Percentiles rank a stretch among this genome's conserved stretches.
Evolutionary conservation across 2,329 filamentous ascomycete genomes (phyloP).

Genomic region (Curvularia spicifera): DNA sequence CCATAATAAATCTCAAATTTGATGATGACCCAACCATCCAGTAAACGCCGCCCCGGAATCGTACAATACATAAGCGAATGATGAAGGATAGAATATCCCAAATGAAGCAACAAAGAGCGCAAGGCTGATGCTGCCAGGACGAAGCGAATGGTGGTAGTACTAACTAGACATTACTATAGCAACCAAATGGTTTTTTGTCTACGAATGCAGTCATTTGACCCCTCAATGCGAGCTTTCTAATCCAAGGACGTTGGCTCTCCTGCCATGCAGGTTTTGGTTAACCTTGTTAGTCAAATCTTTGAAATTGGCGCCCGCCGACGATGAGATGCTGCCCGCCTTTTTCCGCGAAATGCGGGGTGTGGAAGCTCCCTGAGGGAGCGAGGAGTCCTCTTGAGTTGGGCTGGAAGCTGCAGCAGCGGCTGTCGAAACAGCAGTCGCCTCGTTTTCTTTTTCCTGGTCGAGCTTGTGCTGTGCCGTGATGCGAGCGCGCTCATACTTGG

Average conservation of each 20-base stretch:
- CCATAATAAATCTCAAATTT: constrained; percentile 26
- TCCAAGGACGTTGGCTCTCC: constrained; percentile 54
- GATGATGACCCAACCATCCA: constrained; percentile 31
- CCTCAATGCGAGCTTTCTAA: constrained; percentile 52
- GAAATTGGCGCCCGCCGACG: constrained; percentile 50
- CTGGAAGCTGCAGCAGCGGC: constrained; percentile 23
- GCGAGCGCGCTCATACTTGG: constrained; percentile 64
- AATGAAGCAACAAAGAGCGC: constrained; percentile 15
- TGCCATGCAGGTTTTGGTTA: constrained; percentile 55
- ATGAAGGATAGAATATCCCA: constrained; percentile 9
- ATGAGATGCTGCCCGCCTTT: constrained; percentile 49
- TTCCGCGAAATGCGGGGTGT: constrained; percentile 52
- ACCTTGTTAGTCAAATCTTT: constrained; percentile 56
- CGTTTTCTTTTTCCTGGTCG: constrained; percentile 55
- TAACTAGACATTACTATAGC: constrained; percentile 46
- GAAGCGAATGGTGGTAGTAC: constrained; percentile 32
- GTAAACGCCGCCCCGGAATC: constrained; percentile 31
- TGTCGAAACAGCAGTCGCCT: constrained; percentile 22
- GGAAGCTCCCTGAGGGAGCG: constrained; percentile 37
- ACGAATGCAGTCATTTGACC: constrained; percentile 14
- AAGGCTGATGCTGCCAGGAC: constrained; percentile 14
- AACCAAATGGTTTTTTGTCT: constrained; percentile 24
- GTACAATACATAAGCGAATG: constrained; percentile 36
- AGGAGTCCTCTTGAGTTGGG: constrained; percentile 33
- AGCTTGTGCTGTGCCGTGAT: constrained; percentile 63